Base-by-base conservation (phyloP, 257 asterid genomes). In the Nicotiana benthamiana region DNA sequence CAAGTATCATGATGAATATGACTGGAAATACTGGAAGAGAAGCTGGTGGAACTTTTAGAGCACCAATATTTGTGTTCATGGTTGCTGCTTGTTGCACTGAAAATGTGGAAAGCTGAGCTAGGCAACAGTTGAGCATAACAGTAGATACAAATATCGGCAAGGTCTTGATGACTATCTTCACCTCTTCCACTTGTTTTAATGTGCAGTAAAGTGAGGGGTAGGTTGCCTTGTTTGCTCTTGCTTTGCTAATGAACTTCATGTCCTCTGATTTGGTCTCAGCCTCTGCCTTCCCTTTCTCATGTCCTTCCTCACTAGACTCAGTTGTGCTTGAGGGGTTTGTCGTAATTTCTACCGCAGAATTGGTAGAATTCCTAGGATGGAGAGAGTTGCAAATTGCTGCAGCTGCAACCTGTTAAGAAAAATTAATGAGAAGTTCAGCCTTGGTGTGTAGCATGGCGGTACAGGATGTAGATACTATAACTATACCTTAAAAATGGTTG, bases 51-150 rank as follows among this genome's bases (percentile, higher is more conserved):
- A 94, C 67, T 62, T n/a, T 88, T 60, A 91, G 81, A 2, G 91
- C 77, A 16, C 93, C 93, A 22, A 92, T 83, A 65, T 81, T 83
- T 0, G 96, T 91, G 92, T 92, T 81, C 98, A 93, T 93, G 30
- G 98, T 92, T 81, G 97, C 89, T 27, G 97, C 98, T 91, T 93
- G 96, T 82, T 93, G 96, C 51, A 91, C 91, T 2, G 98, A 94
- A 80, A 94, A 94, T 22, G 98, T 94, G 68, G 98, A 94, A 1
- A 94, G 94, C 86, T 92, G 97, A 24, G 98, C 98, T 1, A 94
- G 94, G 88, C 98, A 94, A 83, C 96, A 91, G 80, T 90, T 92
- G 0, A 94, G 94, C 95, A 91, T 92, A 15, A 94, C 85, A 17
- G 98, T 92, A 66, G 95, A 92, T 85, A 88, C 81, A 85, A 94